Percentiles rank a stretch among this genome's conserved stretches.
These are phyloP conservation scores for Saccharomycopsis guyanensis DNA, from an alignment of 805 yeast genomes.

Conservation along the genomic window DNA sequence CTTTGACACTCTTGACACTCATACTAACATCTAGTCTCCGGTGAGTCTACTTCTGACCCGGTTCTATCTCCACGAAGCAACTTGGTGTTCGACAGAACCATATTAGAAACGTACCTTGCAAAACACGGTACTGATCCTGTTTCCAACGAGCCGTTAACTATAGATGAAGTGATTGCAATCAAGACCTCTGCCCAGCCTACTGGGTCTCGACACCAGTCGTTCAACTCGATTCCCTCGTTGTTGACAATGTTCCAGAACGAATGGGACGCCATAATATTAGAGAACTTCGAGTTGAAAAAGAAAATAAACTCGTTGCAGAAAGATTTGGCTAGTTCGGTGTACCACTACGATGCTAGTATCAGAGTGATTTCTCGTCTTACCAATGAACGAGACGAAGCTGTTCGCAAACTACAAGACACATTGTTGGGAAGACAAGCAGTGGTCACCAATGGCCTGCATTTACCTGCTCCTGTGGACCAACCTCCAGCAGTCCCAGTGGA, in stretches of 20 bases:
- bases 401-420: constrained; percentile 43
- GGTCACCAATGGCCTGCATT: not conserved
- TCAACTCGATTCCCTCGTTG: constrained; percentile 75
- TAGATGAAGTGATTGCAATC: constrained; percentile 49
- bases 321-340: constrained; percentile 70
- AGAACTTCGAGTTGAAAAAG: constrained; percentile 67
- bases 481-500: no score
- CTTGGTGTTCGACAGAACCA: constrained; percentile 55
- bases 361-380: constrained; percentile 72
- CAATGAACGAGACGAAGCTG: constrained; percentile 71
- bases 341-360: constrained; percentile 85
- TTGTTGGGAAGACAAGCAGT: constrained; percentile 7
- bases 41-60: constrained; percentile 60
- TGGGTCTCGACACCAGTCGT: constrained; percentile 24
- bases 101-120: constrained; percentile 54
- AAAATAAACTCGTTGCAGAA: constrained; percentile 58
- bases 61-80: constrained; percentile 72
- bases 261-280: constrained; percentile 84
- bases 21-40: constrained; percentile 42
- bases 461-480: no score
- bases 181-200: constrained; percentile 31
- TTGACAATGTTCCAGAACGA: constrained; percentile 74
- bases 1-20: no score
- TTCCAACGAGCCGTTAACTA: constrained; percentile 48
- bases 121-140: constrained; percentile 73